Evolutionary conservation across 2,329 filamentous ascomycete species (phyloP), one percentile per base, ranked within the genome.

Genomic region (Talaromyces sp.): DNA sequence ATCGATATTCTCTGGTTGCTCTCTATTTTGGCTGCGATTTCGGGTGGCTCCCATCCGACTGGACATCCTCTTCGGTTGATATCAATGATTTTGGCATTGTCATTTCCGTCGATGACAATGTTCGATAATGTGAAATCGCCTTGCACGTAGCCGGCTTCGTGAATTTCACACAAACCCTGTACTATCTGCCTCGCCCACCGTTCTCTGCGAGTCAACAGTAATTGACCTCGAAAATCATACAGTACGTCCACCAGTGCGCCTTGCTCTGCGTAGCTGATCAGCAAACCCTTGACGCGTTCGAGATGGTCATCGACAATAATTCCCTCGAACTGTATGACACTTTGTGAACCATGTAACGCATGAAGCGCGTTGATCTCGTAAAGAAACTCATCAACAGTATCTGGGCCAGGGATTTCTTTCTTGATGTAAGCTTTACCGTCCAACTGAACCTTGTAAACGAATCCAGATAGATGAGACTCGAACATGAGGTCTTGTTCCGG

Each of bases 21-120:
- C 67, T 93, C 88, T 65, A 98, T 92, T 61, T 98, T 86, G 5
- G 86, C 84, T 16, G 88, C 89, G 62, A 96, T 89, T 77, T 99
- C 95, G 4, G 95, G 95, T 2, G 95, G 93, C 69, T 99, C 95
- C 95, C 95, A 99, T 25, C 93, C 93, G 4, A 98, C 91, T 0
- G 95, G 95, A 70, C 95, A 99, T n/a, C 95, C 95, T 69, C 95
- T 84, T 61, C 95, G 85, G 78, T 99, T 99, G 79, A 99, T 97
- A 76, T 99, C 95, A 72, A 99, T 99, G 68, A 99, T 98, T 71
- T 96, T 93, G 8, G 93, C 95, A 71, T 97, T 84, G 71, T 92
- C 88, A 48, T 89, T 78, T 12, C 84, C 83, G 74, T 98, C 92
- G 70, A 99, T 89, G 65, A 99, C 95, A 67, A 99, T 96, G 73